These are phyloP conservation scores for Phoenix dactylifera DNA, from an alignment of 176 grass and related monocot species.

Conservation along the genomic window DNA sequence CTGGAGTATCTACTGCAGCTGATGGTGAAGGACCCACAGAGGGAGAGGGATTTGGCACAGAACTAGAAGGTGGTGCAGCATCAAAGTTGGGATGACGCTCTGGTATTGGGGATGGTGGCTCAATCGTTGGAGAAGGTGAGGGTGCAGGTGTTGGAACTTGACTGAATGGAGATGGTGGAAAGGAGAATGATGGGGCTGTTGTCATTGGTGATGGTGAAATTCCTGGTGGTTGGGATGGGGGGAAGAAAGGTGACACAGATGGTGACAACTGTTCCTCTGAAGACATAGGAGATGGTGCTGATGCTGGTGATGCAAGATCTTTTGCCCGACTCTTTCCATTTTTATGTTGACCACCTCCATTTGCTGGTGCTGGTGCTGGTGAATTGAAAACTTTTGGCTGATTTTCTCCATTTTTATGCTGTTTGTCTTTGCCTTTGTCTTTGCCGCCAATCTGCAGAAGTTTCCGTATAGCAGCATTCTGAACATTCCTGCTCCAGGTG, in stretches of 20 bases:
- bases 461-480: conserved; percentile 17
- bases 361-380: conserved; percentile 9
- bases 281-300: conserved; percentile 17
- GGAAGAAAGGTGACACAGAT: conserved; percentile 6
- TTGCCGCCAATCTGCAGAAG: conserved; percentile 27
- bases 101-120: conserved; percentile 16
- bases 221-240: conserved; percentile 9
- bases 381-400: neutral
- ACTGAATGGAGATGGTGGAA: conserved; percentile 13
- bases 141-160: conserved; percentile 10
- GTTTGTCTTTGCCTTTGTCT: conserved; percentile 23
- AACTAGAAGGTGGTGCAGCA: conserved; percentile 2
- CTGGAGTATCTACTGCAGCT: neutral
- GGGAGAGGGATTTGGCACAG: neutral
- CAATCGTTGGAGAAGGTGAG: conserved; percentile 23
- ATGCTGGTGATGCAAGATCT: conserved; percentile 21
- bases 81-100: conserved; percentile 9
- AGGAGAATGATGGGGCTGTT: conserved; percentile 14
- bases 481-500: conserved; percentile 16
- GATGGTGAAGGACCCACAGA: neutral
- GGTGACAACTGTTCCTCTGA: conserved; percentile 4
- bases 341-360: conserved; percentile 10
- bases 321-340: neutral
- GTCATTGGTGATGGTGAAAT: conserved; percentile 12
- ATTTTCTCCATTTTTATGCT: no score